phyloP scores from a whole-genome alignment of 148 eudicot genomes.

The Polygonum aviculare region DNA sequence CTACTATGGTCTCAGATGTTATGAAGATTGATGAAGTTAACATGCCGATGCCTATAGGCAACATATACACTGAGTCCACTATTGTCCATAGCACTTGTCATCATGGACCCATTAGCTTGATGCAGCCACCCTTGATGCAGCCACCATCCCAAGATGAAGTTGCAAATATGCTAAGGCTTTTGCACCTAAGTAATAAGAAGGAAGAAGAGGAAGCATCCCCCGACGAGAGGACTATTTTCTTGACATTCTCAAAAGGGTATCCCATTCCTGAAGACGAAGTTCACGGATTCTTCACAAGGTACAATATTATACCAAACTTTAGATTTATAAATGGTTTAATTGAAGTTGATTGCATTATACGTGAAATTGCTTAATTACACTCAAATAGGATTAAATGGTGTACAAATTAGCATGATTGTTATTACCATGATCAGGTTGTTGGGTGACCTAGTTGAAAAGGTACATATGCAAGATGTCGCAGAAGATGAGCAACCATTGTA shows the following conservation, averaged over 20 bases:
- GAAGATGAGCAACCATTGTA: constrained; percentile 19
- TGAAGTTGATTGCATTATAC: not conserved
- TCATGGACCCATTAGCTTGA: not conserved
- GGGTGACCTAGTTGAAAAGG: constrained; percentile 14
- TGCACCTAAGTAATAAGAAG: not conserved
- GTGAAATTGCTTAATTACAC: not conserved
- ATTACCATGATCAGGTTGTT: not conserved
- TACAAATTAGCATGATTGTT: not conserved
- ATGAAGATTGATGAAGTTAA: not conserved
- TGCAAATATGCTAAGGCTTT: not conserved
- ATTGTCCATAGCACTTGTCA: not conserved
- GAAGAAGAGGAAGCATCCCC: not conserved
- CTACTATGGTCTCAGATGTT: not conserved
- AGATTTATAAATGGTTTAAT: not conserved
- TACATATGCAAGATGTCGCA: constrained; percentile 16
- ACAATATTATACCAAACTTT: not conserved
- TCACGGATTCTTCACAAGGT: constrained; percentile 21
- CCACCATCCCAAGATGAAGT: constrained; percentile 7
- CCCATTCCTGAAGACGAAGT: constrained; percentile 21
- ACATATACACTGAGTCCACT: not conserved
- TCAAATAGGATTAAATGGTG: not conserved
- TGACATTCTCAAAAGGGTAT: constrained; percentile 35
- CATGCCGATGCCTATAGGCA: not conserved
- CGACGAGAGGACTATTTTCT: constrained; percentile 27
- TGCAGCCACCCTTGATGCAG: not conserved